Base-by-base conservation (phyloP, 306 rosid species). In the Dicorynia guianensis region DNA sequence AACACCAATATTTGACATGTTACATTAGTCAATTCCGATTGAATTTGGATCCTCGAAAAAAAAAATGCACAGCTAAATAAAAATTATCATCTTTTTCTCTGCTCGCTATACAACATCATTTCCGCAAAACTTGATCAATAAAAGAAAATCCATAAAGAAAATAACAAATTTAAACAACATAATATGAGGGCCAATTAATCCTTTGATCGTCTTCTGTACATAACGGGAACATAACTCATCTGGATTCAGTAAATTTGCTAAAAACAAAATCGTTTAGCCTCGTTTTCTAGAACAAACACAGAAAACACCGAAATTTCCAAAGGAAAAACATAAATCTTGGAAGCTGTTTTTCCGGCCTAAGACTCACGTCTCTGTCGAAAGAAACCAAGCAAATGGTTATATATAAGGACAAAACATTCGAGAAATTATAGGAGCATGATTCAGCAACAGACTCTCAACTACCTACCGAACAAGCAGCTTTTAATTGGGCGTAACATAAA, bases 401-500 rank as follows among this genome's bases (percentile, higher is more conserved):
- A 35, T 60, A 3, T 4, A 39, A 15, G 8, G 44, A 40, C 44
- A 40, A 42, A 42, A 42, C 46, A 42, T 42, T 42, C 46, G 46
- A 42, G 46, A 42, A 11, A 44, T 9, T 3, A 44, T 44, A 44
- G 46, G 46, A 40, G 46, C 10, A 40, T 40, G 4, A 48, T 48
- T 48, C 3, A 4, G 4, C 1, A 63, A 63, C 1, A 9, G 36
- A 42, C 10, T 5, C 4, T 40, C 35, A 64, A 64, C 52, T 64
- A 64, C 38, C 17, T 64, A 19, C 1, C 20, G 15, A 43, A 70
- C 65, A 76, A 81, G 47, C 81, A 71, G 7, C 54, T 6, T 81
- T 71, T 49, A 65, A 76, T 60, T 5, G 85, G 84, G 2, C 74
- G 73, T n/a, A 76, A 65, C 1, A 81, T 19, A 70, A 12, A 39